Base-by-base conservation (phyloP, 2,329 filamentous ascomycete genomes). In the Colletotrichum sublineola region DNA sequence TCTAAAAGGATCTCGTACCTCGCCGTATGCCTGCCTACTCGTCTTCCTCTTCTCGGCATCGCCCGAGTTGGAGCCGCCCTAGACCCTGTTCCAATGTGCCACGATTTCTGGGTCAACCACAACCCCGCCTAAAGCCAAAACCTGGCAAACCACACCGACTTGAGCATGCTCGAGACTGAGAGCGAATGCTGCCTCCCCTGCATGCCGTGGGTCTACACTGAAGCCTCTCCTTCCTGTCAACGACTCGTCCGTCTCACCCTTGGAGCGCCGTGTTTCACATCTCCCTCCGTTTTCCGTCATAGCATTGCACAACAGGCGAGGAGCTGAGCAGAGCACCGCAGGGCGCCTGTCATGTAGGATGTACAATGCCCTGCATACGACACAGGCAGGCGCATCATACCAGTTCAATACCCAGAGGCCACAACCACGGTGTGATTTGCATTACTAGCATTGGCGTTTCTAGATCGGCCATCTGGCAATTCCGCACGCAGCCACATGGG, bases 201-300 rank as follows among this genome's bases (percentile, higher is more conserved):
- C 55, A 24, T 72, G 46, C 66, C 60, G 56, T 33, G 46, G 29
- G 53, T 64, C 48, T 69, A 53, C 60, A 61, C 31, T 50, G 56
- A 58, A 58, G 64, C 33, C 68, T 68, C 24, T 24, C 24, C 24
- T 24, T 24, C 64, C 57, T 71, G 64, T 63, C 66, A 72, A 48
- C 60, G 58, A 72, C 42, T 69, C 70, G 40, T 64, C 68, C 58
- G 40, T 63, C 68, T 68, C 58, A 67, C 36, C 48, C 44, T 60
- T 46, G 60, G 46, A 57, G 60, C 60, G 70, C 55, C 55, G 38
- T 61, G 70, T 72, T 69, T 72, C 66, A 72, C 48, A 65, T 60
- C 56, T 38, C n/a, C 66, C 66, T 46, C 58, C 60, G 53, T 61
- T 64, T 69, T 61, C 66, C 46, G 33, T 68, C 53, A 44, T 38